phyloP scores from a whole-genome alignment of 345 rosid species.

The Populus euphratica region DNA sequence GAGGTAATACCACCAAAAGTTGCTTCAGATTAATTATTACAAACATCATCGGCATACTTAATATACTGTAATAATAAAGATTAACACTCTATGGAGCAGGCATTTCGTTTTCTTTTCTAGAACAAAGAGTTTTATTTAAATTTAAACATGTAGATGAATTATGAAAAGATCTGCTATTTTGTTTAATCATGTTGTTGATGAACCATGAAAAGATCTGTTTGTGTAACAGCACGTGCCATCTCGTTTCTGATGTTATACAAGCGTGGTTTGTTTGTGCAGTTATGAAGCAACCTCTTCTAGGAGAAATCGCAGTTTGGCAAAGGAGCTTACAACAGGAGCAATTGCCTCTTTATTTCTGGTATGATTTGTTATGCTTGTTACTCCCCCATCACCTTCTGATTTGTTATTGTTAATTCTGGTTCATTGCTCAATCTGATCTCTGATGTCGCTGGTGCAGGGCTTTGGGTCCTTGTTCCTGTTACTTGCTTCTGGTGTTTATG shows the following conservation, averaged over 20 bases:
- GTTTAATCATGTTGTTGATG: neutral
- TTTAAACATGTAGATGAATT: neutral
- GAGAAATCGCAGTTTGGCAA: slow-evolving; percentile 61
- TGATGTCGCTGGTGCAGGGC: slow-evolving; percentile 53
- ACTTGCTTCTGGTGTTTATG: slow-evolving; percentile 84
- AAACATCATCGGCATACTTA: neutral
- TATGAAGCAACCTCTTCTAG: slow-evolving; percentile 84
- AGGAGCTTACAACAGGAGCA: slow-evolving; percentile 70
- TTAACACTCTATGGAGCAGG: neutral
- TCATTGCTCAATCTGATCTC: slow-evolving; percentile 13
- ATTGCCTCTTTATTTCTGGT: slow-evolving; percentile 88
- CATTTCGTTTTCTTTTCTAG: neutral
- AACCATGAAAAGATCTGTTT: neutral
- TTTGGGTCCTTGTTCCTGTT: slow-evolving; percentile 90
- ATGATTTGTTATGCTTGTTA: slow-evolving; percentile 4
- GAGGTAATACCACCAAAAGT: neutral
- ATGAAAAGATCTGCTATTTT: neutral
- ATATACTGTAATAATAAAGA: neutral
- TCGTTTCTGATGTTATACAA: neutral
- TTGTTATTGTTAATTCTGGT: neutral
- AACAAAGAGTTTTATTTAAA: neutral
- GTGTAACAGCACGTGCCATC: neutral
- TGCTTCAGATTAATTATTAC: neutral
- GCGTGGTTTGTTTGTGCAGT: slow-evolving; percentile 40
- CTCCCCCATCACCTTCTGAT: neutral